Base-by-base conservation (phyloP, 805 yeast genomes). In the Saturnispora quitensis region DNA sequence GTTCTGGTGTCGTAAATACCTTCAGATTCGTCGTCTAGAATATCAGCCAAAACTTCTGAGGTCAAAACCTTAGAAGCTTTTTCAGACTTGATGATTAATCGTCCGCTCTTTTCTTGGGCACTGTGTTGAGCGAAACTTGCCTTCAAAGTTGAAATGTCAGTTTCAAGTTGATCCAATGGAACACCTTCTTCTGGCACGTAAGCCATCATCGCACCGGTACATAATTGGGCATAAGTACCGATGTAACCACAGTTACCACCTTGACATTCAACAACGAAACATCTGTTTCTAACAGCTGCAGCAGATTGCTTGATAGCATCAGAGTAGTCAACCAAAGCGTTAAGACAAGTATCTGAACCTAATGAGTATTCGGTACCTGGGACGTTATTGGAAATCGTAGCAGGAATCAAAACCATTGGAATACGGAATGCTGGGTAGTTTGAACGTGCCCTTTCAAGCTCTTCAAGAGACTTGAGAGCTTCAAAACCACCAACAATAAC, bases 201-300 rank as follows among this genome's bases (percentile, higher is more conserved):
- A 0, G 87, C 78, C 4, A 84, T 86, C 53, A 78, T 77, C 2
- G 90, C 84, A 58, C 91, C 91, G 33, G 84, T 76, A 44, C 83
- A 80, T 54, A 86, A 68, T 33, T 84, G 84, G 13, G 83, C 78
- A 59, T 74, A 76, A 2, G 87, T 76, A 20, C 93, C 89, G 59
- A 86, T 78, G 64, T 76, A 86, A 48, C 95, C 95, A 25, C 87
- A 82, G 67, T 86, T 81, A 50, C 95, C 95, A 61, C 95, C 95
- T 71, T 86, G 95, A 31, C 82, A 85, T 62, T 86, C 95, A 55
- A 86, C 86, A 35, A 86, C 87, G 62, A 86, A 86, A 15, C 82
- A 85, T 67, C 93, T 75, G 61, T 85, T 78, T 73, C 91, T 76
- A 1, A 89, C 78, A 17, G 90, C 84, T 15, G 87, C 77, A 10